Evolutionary conservation across 2,329 filamentous ascomycete species (phyloP).

Genomic region (Xylaria arbuscula): DNA sequence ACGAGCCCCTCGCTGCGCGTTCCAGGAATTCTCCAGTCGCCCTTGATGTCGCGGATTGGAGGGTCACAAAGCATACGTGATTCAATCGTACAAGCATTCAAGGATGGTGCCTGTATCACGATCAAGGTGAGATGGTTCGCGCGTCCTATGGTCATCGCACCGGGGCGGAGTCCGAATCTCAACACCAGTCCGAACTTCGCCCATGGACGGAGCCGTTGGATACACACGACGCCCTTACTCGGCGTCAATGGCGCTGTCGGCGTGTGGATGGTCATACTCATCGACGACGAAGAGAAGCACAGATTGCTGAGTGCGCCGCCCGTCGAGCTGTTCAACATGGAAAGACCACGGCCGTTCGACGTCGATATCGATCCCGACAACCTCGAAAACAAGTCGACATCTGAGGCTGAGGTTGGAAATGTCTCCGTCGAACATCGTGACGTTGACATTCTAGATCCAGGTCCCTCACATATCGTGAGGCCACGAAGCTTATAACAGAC

Average conservation of each 20-base stretch:
- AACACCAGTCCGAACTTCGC: slow-evolving; percentile 48
- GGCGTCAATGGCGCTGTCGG: slow-evolving; percentile 75
- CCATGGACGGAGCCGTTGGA: slow-evolving; percentile 75
- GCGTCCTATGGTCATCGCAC: slow-evolving; percentile 16
- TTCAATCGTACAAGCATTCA: slow-evolving; percentile 67
- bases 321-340: slow-evolving; percentile 23
- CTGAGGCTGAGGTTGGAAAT: slow-evolving; percentile 3
- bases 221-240: slow-evolving; percentile 79
- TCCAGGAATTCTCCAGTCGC: slow-evolving; percentile 73
- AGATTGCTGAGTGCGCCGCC: slow-evolving; percentile 28
- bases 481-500: background rate
- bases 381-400: slow-evolving; percentile 12
- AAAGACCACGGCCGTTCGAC: slow-evolving; percentile 32
- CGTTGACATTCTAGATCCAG: slow-evolving; percentile 11
- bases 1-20: slow-evolving; percentile 74
- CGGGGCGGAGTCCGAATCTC: slow-evolving; percentile 1
- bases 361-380: slow-evolving; percentile 9
- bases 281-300: slow-evolving; percentile 67
- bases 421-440: slow-evolving; percentile 11
- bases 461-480: background rate
- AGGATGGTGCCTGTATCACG: slow-evolving; percentile 76
- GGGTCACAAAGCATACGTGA: slow-evolving; percentile 61
- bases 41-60: slow-evolving; percentile 65
- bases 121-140: slow-evolving; percentile 78
- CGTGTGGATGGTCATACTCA: slow-evolving; percentile 82